Base-by-base conservation (phyloP, 345 rosid genomes). In the Citropsis articulata region DNA sequence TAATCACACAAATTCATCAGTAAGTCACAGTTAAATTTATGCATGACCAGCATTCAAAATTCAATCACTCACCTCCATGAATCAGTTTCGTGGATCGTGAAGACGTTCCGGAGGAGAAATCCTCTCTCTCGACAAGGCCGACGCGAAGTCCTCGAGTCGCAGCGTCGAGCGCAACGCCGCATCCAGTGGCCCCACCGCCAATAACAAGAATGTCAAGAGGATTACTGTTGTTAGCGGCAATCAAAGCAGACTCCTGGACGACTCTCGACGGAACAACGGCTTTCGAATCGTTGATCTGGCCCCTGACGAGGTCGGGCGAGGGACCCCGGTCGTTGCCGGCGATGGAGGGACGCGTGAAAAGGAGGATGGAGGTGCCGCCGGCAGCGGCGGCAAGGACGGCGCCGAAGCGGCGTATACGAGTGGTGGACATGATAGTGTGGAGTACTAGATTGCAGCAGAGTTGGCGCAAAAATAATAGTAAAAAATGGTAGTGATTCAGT, bases 101-200 rank as follows among this genome's bases (percentile, higher is more conserved):
- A 74, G 98, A 96, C 9, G 99, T 92, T 7, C 99, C 99, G 6
- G 97, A 94, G 30, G 98, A 84, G 87, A 96, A 96, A 81, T 96
- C 99, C 78, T 96, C 99, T 25, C 99, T 86, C 87, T 96, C 99
- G 0, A 94, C 97, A 9, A 96, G 88, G 18, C 98, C 99, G 48
- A 94, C 99, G 24, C 92, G 94, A 64, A 94, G 94, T 16, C 97
- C 98, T 60, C 99, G 90, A 16, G 99, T 86, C 50, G 68, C 89
- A 62, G 97, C 99, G 76, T 96, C 99, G 7, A 94, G 98, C 57
- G 99, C 99, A 31, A 91, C 99, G 3, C 99, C 98, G 61, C 87
- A 83, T n/a, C 99, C 99, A 6, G 99, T 94, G 83, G 98, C 99
- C 71, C 99, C 99, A 57, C 99, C 97, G 28, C 99, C 98, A 9